Base-by-base conservation (phyloP, 306 rosid species). In the Quercus cerris region DNA sequence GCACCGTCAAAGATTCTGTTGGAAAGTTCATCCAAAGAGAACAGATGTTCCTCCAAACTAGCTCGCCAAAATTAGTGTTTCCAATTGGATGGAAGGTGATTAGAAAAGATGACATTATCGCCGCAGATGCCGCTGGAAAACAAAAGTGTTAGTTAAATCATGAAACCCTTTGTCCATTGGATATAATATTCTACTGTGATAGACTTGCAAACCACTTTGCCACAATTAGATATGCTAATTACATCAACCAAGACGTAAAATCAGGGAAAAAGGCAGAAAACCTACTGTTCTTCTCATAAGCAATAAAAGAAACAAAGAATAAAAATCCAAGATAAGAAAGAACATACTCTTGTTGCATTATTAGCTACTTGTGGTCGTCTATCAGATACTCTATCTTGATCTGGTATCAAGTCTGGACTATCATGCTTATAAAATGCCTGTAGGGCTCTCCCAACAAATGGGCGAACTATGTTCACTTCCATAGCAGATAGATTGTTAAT, bases 391-490 rank as follows among this genome's bases (percentile, higher is more conserved):
- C 87, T 84, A 55, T 95, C 98, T 15, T 92, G 96, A 61, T 95
- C 92, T 19, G 97, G 97, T 84, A 91, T 88, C 82, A 95, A 84
- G 49, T 91, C 96, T 68, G 98, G 90, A 86, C 93, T 89, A 74
- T 92, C 97, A 59, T 91, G 99, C 88, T 93, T 93, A 85, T 89
- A 90, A 79, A 95, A 93, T 58, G 94, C 94, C 69, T 91, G 98
- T 55, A 95, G 84, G 33, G 98, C 93, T 91, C 96, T 91, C 70
- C 97, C 90, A 19, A 95, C 90, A 79, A 95, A 95, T 59, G 99
- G 99, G 22, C 98, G 96, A 81, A 93, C 97, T 76, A 95, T 86
- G 83, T 95, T 95, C 78, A 95, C 99, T 86, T 95, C 99, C 99
- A 93, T 95, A 14, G 98, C 98, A 3, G 99, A 93, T 58, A 93